Conservation (phyloP, 176 grass and related monocot species). For the sorghum (Sorghum bicolor) region DNA sequence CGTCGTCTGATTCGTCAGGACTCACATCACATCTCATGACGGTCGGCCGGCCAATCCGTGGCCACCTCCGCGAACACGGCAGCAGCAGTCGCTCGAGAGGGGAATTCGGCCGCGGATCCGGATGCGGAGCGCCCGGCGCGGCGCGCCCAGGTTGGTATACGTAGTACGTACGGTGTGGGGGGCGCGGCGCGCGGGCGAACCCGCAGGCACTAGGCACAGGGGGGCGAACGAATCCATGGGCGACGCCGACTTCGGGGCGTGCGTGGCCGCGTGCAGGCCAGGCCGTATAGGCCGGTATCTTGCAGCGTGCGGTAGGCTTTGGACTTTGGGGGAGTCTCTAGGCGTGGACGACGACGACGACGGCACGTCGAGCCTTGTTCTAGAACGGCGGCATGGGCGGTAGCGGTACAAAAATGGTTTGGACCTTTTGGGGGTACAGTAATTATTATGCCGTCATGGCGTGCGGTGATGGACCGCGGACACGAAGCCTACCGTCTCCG, state of each 20-base stretch:
- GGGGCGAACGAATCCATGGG: not conserved
- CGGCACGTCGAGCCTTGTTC: not conserved
- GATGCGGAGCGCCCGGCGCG: not conserved
- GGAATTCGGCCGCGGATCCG: not conserved
- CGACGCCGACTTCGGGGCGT: not conserved
- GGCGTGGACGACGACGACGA: not conserved
- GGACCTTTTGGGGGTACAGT: not conserved
- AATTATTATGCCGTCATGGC: not conserved
- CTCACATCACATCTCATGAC: not conserved
- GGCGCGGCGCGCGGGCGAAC: no score
- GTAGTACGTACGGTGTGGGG: no score
- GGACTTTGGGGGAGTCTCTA: constrained; percentile 3
- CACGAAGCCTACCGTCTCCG: not conserved
- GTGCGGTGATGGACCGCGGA: not conserved
- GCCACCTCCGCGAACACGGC: not conserved
- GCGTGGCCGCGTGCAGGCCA: not conserved
- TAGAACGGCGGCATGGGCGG: constrained; percentile 25
- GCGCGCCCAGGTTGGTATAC: not conserved
- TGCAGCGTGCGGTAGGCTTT: not conserved
- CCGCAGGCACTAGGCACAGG: not conserved
- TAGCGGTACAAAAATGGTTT: not conserved
- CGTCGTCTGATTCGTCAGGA: not conserved
- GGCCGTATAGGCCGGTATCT: not conserved
- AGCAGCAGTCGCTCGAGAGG: not conserved
- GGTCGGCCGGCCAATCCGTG: not conserved